A percentile compares a stretch with the other conserved stretches of the same genome.
These are phyloP conservation scores for Saccharomyces hybrid DNA, from an alignment of 1,139 yeast species.

Conservation along the genomic window DNA sequence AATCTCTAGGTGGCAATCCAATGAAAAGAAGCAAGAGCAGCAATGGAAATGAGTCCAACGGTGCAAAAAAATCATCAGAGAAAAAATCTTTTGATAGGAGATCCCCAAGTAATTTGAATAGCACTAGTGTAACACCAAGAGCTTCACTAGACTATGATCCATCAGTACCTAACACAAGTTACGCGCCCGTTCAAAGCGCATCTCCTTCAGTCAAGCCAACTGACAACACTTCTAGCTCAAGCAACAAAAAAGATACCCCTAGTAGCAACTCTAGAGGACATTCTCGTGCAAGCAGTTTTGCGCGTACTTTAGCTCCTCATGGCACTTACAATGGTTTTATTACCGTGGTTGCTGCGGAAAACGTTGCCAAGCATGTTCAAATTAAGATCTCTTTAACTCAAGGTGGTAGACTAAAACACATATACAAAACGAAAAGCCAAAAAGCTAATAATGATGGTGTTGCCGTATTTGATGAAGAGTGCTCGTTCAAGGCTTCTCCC, in stretches of 20 bases:
- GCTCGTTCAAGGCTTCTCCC: conserved; percentile 57
- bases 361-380: conserved; percentile 36
- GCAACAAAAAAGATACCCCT: background rate
- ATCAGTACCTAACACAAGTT: conserved; percentile 25
- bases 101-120: conserved; percentile 1
- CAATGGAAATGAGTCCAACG: background rate
- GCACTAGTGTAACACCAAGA: conserved; percentile 5
- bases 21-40: background rate
- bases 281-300: conserved; percentile 31
- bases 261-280: conserved; percentile 15
- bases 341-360: conserved; percentile 38
- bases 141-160: conserved; percentile 23
- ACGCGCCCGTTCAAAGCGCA: conserved; percentile 18
- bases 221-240: background rate
- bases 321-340: conserved; percentile 48
- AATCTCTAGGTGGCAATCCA: conserved; percentile 16
- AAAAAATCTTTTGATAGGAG: conserved; percentile 4
- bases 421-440: conserved; percentile 56
- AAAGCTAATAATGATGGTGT: conserved; percentile 44
- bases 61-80: conserved; percentile 3
- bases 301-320: conserved; percentile 35
- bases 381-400: conserved; percentile 48
- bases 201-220: conserved; percentile 7
- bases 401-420: conserved; percentile 45
- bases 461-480: conserved; percentile 56